Evolutionary conservation across 208 protist species (phyloP).

Genomic region (Trypanosoma vivax): DNA sequence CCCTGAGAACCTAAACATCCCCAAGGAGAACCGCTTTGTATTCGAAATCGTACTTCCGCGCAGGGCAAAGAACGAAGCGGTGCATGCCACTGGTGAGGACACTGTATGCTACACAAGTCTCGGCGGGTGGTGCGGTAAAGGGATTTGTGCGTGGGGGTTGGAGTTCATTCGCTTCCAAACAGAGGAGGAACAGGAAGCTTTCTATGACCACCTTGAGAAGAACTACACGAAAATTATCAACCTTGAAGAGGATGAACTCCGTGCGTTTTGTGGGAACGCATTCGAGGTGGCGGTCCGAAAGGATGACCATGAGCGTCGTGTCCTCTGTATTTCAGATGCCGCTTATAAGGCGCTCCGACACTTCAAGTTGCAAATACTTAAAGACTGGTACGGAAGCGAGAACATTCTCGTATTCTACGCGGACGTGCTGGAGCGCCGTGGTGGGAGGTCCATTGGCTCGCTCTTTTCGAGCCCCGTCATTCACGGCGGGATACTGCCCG

Average conservation of each 20-base stretch:
- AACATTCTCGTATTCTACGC: constrained; percentile 58
- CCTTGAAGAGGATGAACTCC: constrained; percentile 48
- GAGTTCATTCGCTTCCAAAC: constrained; percentile 37
- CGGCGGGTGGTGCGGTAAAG: constrained; percentile 64
- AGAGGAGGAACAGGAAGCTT: constrained; percentile 43
- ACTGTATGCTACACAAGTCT: constrained; percentile 68
- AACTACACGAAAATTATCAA: constrained; percentile 46
- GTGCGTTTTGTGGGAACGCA: constrained; percentile 56
- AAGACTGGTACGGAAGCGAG: constrained; percentile 51
- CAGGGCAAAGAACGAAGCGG: constrained; percentile 1
- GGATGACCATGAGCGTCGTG: constrained; percentile 31
- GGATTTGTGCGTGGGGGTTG: constrained; percentile 73
- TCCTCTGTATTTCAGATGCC: constrained; percentile 51
- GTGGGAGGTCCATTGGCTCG: constrained; percentile 43
- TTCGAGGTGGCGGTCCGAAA: constrained; percentile 29
- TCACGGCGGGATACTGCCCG: constrained; percentile 32
- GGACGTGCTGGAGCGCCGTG: constrained; percentile 51
- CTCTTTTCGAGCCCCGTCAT: constrained; percentile 42
- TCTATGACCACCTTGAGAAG: constrained; percentile 49
- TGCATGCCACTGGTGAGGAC: constrained; percentile 6
- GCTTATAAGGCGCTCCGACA: constrained; percentile 27
- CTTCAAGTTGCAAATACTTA: constrained; percentile 24
- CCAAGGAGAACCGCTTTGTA: constrained; percentile 53
- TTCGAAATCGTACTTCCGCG: constrained; percentile 21
- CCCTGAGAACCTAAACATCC: constrained; percentile 65